Evolutionary conservation across 441 rosid genomes (phyloP).

Genomic region (Pelargonium fulgidum): DNA sequence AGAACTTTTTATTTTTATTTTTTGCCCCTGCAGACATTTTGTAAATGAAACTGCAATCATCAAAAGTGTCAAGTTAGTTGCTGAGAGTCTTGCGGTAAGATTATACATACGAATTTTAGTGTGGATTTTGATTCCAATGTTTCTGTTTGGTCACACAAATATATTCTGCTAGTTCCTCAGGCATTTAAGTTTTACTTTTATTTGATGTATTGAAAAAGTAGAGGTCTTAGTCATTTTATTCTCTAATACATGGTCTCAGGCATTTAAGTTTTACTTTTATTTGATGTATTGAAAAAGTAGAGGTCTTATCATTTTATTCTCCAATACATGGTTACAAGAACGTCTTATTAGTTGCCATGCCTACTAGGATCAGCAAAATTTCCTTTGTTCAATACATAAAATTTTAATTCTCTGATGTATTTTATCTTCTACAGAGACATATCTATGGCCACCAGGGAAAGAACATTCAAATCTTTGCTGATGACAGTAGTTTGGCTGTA

Average conservation of each 20-base stretch:
- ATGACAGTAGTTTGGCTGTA: conserved; percentile 75
- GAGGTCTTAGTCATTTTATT: not conserved
- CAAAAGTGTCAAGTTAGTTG: conserved; percentile 74
- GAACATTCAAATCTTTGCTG: conserved; percentile 64
- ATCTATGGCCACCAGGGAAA: conserved; percentile 79
- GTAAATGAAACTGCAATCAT: conserved; percentile 58
- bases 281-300: not conserved
- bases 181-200: not conserved
- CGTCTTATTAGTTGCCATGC: not conserved
- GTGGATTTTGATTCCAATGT: conserved; percentile 30
- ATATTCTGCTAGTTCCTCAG: not conserved
- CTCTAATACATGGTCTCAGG: not conserved
- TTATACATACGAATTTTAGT: conserved; percentile 14
- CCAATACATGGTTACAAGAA: not conserved
- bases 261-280: not conserved
- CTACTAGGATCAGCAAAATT: conserved; percentile 1
- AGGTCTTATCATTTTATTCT: not conserved
- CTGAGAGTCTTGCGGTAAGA: conserved; percentile 86
- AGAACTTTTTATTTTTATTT: not conserved
- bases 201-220: not conserved
- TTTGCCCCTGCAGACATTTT: conserved; percentile 41
- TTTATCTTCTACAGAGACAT: conserved; percentile 55
- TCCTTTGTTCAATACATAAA: conserved; percentile 6
- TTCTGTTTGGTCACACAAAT: conserved; percentile 46
- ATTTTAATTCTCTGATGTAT: conserved; percentile 4